Evolutionary conservation across 2,329 filamentous ascomycete genomes (phyloP), one percentile per base, ranked within the genome.

Genomic region (Xylaria sp.): DNA sequence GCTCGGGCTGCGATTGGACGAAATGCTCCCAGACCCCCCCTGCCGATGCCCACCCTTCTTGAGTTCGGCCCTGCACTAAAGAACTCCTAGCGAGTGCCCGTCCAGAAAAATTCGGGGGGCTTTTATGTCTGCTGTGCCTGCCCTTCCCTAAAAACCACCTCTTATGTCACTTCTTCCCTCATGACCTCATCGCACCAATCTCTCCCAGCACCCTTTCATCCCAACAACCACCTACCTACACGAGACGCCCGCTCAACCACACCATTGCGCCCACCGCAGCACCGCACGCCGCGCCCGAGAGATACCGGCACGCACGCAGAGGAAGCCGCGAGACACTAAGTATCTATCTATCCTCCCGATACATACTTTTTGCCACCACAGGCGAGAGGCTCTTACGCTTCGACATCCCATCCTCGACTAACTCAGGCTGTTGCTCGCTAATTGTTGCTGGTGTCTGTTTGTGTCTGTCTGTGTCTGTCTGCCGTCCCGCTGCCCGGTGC

Each of bases 151-250:
- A 76, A 76, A 78, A 78, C 76, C 77, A 78, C 74, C 78, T 77
- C 77, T 80, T 80, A 80, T 80, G 78, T 80, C 78, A 80, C 78
- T 80, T 80, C 77, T 79, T 79, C 75, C 73, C 77, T 80, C 78
- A 80, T 80, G 78, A 80, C 78, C 78, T 80, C 78, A 80, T 80
- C 78, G 78, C 75, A 74, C 74, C 74, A 76, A 78, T 74, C 74
- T 76, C 70, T 66, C 67, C 56, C 67, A 65, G 64, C 70, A 70
- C 73, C 69, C 69, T 67, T 68, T 71, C 70, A 73, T 72, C 65
- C 66, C 39, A 67, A 69, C 67, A 65, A 55, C 70, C 70, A 68
- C 73, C 61, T 56, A 68, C 73, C 61, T 56, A 18, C 54, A 34
- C 48, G 12, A 37, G 34, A 57, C 61, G 39, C 46, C 65, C 57